Evolutionary conservation across 805 yeast genomes (phyloP), one percentile per base, ranked within the genome.

Genomic region (Brettanomyces bruxellensis): DNA sequence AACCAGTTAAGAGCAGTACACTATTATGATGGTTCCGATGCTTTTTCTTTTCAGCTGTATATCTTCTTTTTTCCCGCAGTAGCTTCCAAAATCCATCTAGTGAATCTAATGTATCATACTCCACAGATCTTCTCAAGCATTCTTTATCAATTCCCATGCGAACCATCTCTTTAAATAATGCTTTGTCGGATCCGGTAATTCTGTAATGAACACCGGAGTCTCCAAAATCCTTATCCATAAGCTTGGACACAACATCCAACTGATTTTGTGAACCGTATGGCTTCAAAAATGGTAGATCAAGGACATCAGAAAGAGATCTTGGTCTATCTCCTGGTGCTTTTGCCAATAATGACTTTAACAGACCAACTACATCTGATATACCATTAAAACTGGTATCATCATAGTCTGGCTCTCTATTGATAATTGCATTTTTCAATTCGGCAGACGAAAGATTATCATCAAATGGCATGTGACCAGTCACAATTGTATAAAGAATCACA

Each of bases 391-490:
- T 3, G 3, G 43, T 5, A 23, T 67, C 66, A 14, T 43, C 9
- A 57, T 72, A 86, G 0, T 47, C 49, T 0, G 97, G 97, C 46
- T 81, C 87, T 4, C 71, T 78, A 47, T 75, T 68, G 5, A 86
- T 64, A 40, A 91, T 85, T 50, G 73, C 74, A 53, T 66, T 62
- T 52, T 78, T 78, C 0, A 75, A 58, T 23, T 82, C 90, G 50
- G 79, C 86, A 14, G 81, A 85, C 4, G 51, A 41, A 9, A 58
- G 30, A 38, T 89, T 95, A 53, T 83, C 90, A 56, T 84, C 91
- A 66, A 90, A 91, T 0, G 99, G 99, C 83, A 91, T 82, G 49
- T 79, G 78, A 0, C 97, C 97, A 47, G 83, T 78, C 0, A 87
- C 58, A 74, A 91, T 71, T 0, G 97, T 89, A 60, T 83, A 93